phyloP scores from a whole-genome alignment of 306 rosid genomes.

The Lablab purpureus region DNA sequence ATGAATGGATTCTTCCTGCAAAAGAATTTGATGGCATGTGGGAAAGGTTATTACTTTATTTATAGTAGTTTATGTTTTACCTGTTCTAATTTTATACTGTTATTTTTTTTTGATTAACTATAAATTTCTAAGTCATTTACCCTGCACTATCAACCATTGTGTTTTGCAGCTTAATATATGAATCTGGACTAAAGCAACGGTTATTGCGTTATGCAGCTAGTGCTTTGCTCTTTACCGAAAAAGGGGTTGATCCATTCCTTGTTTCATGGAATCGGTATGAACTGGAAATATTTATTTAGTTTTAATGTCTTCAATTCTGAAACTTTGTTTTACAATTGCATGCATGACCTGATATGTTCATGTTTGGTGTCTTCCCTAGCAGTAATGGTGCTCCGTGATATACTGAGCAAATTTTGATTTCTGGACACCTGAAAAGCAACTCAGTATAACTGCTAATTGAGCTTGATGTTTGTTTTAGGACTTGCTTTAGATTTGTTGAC shows the following conservation, averaged over 20 bases:
- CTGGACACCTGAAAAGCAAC: slow-evolving; percentile 12
- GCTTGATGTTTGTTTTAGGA: slow-evolving; percentile 20
- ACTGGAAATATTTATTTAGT: slow-evolving; percentile 23
- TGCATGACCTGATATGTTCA: slow-evolving; percentile 9
- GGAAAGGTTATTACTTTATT: slow-evolving; percentile 86
- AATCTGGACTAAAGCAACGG: slow-evolving; percentile 95
- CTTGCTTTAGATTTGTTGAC: background rate
- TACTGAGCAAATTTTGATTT: slow-evolving; percentile 11
- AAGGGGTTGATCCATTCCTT: slow-evolving; percentile 91
- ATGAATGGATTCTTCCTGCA: slow-evolving; percentile 97
- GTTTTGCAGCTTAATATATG: slow-evolving; percentile 85
- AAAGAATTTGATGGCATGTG: slow-evolving; percentile 97
- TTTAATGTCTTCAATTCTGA: slow-evolving; percentile 35
- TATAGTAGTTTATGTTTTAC: slow-evolving; percentile 39
- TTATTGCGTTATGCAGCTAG: slow-evolving; percentile 84
- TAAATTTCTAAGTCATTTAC: slow-evolving; percentile 29
- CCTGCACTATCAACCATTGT: slow-evolving; percentile 35
- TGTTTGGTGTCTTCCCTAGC: background rate
- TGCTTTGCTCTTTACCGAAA: slow-evolving; percentile 92
- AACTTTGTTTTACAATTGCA: slow-evolving; percentile 8
- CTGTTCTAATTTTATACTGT: slow-evolving; percentile 19
- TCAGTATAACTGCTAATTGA: background rate
- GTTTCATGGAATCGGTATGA: slow-evolving; percentile 98
- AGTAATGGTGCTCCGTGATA: slow-evolving; percentile 15
- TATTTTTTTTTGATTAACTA: slow-evolving; percentile 15